Base-by-base conservation (phyloP, 345 rosid species). In the Luvunga scandens region DNA sequence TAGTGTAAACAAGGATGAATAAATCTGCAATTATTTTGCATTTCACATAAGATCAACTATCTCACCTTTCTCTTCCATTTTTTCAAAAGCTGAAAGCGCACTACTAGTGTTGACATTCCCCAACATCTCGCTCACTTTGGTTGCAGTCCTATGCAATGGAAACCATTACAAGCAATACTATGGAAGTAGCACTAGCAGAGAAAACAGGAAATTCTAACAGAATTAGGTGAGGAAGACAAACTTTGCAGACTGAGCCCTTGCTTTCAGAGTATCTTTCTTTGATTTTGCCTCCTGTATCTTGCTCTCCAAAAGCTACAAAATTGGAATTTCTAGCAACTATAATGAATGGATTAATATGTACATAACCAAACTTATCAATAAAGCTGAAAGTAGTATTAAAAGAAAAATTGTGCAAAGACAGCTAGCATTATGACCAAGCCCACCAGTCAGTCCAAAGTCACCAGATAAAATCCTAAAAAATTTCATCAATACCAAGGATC, bases 221-320 rank as follows among this genome's bases (percentile, higher is more conserved):
- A 69, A 72, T 73, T 45, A 83, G 73, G 76, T 34, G 48, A 64
- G 70, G 73, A 83, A 70, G 76, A 83, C 89, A 72, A 64, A 92
- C 94, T 87, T 92, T 33, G 97, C 97, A 81, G 94, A 88, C 78
- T 92, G 94, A 61, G 97, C 94, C 65, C 97, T 97, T 71, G 99
- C 99, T 85, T 91, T 93, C 81, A 94, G 83, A 48, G 98, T 94
- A 83, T 94, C 99, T 89, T 94, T 96, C 90, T 96, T 96, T 60
- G 99, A 91, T 86, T 76, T 92, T 69, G 99, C 99, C 84, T 96
- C 99, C 75, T 94, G 97, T 83, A 96, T 96, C 88, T 94, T 96
- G 91, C 99, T 94, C 89, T 96, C 99, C 86, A 96, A 80, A 79
- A 96, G 92, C 98, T 96, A 84, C 80, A 85, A 66, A 64, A 79